Base-by-base conservation (phyloP, 768 basidiomycete species). In the Flagelloscypha sp. region DNA sequence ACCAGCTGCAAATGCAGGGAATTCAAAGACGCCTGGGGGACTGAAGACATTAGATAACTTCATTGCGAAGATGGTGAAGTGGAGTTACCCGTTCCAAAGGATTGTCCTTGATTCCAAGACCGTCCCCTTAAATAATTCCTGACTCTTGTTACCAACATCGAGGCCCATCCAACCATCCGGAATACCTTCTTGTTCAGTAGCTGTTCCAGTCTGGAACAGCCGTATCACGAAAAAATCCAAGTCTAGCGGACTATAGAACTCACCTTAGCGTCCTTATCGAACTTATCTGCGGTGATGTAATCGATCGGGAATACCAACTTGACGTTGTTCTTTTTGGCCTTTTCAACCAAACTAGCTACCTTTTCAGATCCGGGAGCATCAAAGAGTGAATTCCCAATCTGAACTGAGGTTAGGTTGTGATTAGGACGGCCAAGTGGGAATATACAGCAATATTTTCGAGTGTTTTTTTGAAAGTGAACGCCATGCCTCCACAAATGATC, bases 401-500 rank as follows among this genome's bases (percentile, higher is more conserved):
- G 44, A 15, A 15, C 36, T 49, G 33, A 15, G 34, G 27, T 50
- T 17, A 39, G 9, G 27, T 5, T 3, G 24, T 15, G 20, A n/a
- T n/a, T n/a, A 22, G 17, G 25, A 16, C 25, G 29, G 15, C 13
- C 24, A 36, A 19, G 16, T 20, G 33, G 37, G 10, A 31, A 30
- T 21, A 13, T 50, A 86, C 89, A 31, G 76, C 56, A 30, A 90
- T 70, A 42, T 76, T 70, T 39, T 97, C 74, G 38, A 94, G 69
- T 5, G 80, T 84, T 69, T 97, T 98, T 64, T 93, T 90, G 75
- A 99, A 99, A 38, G 94, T 99, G 66, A 95, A 99, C 23, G 89
- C 87, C 94, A 99, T 99, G 19, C 94, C 94, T 52, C 94, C 94
- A 45, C 89, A 85, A 48, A 99, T 86, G 57, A 99, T 97, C 46